phyloP scores from a whole-genome alignment of 331 rosid species.

The Arachis monticola region DNA sequence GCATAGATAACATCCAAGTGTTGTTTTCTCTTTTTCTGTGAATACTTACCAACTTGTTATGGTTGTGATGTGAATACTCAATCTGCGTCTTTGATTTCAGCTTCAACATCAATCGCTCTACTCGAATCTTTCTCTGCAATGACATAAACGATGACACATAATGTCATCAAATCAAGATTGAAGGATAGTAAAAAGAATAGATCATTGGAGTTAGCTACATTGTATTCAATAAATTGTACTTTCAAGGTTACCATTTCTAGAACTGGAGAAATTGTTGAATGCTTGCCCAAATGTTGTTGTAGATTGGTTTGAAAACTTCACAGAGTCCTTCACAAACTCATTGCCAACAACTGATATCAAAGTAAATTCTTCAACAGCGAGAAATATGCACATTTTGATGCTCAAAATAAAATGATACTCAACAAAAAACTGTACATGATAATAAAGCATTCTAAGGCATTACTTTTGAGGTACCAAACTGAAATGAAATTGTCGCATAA shows the following conservation, averaged over 20 bases:
- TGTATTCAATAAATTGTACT: neutral
- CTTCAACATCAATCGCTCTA: constrained; percentile 81
- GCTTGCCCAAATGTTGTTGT: constrained; percentile 87
- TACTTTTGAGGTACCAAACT: neutral
- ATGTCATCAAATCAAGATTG: constrained; percentile 1
- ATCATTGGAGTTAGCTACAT: neutral
- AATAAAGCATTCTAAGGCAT: neutral
- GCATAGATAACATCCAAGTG: constrained; percentile 9
- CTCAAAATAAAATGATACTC: neutral
- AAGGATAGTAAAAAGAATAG: constrained; percentile 3
- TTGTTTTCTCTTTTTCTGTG: neutral
- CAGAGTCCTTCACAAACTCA: constrained; percentile 86
- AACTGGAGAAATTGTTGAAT: constrained; percentile 62
- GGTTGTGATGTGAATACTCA: constrained; percentile 44
- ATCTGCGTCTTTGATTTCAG: constrained; percentile 88
- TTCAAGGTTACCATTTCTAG: constrained; percentile 62
- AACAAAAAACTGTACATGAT: neutral
- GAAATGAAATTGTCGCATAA: neutral
- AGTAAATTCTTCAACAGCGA: constrained; percentile 34
- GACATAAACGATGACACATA: constrained; percentile 8
- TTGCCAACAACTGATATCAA: constrained; percentile 68
- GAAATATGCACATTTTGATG: constrained; percentile 22
- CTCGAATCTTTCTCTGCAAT: constrained; percentile 68
- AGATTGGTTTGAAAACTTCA: constrained; percentile 76
- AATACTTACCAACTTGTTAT: constrained; percentile 19